Evolutionary conservation across 2,329 filamentous ascomycete genomes (phyloP).

Genomic region (Zymoseptoria brevis): DNA sequence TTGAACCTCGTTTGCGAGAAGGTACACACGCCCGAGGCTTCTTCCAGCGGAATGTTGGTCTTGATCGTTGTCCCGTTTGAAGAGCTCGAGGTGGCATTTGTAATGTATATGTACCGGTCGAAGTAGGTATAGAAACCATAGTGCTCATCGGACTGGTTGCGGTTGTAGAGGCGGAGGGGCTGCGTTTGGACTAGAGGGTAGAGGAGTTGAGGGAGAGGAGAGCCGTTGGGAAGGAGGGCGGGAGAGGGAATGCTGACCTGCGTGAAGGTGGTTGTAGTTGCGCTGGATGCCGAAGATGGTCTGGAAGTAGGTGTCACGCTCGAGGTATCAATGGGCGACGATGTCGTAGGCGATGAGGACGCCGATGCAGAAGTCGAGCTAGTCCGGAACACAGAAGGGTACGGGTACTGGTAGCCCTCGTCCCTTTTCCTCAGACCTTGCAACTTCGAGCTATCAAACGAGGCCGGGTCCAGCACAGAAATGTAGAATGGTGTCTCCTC

Average conservation of each 20-base stretch:
- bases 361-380: not conserved
- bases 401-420: slow-evolving; percentile 23
- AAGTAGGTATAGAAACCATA: slow-evolving; percentile 94
- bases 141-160: slow-evolving; percentile 71
- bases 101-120: slow-evolving; percentile 76
- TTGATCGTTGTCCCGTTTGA: slow-evolving; percentile 5
- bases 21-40: slow-evolving; percentile 33
- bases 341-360: slow-evolving; percentile 31
- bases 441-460: not conserved
- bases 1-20: slow-evolving; percentile 55
- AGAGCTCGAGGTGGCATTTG: slow-evolving; percentile 40
- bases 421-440: slow-evolving; percentile 5
- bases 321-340: slow-evolving; percentile 21
- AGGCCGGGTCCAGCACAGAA: slow-evolving; percentile 48
- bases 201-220: slow-evolving; percentile 62
- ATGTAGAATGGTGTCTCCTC: slow-evolving; percentile 87
- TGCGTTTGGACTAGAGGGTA: slow-evolving; percentile 63
- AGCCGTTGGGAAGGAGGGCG: slow-evolving; percentile 57
- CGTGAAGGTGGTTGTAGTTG: slow-evolving; percentile 44
- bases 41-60: slow-evolving; percentile 12
- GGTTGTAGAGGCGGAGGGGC: slow-evolving; percentile 77
- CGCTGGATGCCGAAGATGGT: slow-evolving; percentile 21
- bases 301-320: not conserved
- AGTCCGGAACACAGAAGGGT: not conserved
- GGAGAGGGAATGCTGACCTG: slow-evolving; percentile 55